Evolutionary conservation across 2,329 filamentous ascomycete species (phyloP).

Genomic region (Trichoderma sp.): DNA sequence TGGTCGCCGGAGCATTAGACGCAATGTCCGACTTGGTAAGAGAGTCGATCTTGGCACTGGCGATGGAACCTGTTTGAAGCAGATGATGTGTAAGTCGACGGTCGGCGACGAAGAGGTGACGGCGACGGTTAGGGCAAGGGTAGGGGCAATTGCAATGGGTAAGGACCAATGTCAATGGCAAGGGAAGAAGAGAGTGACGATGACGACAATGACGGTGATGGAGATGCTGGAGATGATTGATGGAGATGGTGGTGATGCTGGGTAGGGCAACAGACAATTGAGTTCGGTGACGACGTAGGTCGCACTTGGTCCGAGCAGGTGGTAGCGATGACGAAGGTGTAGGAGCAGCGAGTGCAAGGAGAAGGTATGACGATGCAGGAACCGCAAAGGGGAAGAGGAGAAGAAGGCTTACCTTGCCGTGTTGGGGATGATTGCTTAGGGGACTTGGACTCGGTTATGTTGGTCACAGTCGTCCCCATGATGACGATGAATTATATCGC

Average conservation of each 20-base stretch:
- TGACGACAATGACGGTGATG: background rate
- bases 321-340: constrained; percentile 25
- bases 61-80: constrained; percentile 40
- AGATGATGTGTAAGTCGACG: constrained; percentile 3
- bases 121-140: constrained; percentile 1
- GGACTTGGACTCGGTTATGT: constrained; percentile 50
- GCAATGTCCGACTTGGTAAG: constrained; percentile 51
- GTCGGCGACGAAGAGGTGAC: background rate
- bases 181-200: background rate
- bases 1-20: constrained; percentile 60
- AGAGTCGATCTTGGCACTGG: constrained; percentile 50
- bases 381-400: constrained; percentile 22
- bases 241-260: background rate
- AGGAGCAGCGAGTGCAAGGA: constrained; percentile 18
- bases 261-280: constrained; percentile 4
- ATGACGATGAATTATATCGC: constrained; percentile 49
- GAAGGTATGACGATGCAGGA: constrained; percentile 24
- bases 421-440: constrained; percentile 48
- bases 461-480: constrained; percentile 49
- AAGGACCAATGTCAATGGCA: background rate
- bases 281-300: background rate
- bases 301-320: constrained; percentile 10
- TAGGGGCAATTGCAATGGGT: background rate
- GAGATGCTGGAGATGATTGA: background rate
- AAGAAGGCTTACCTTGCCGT: constrained; percentile 45